Evolutionary conservation across 371 early-diverging fungal species (phyloP), one percentile per base, ranked within the genome.

Genomic region (Mortierella sp.): DNA sequence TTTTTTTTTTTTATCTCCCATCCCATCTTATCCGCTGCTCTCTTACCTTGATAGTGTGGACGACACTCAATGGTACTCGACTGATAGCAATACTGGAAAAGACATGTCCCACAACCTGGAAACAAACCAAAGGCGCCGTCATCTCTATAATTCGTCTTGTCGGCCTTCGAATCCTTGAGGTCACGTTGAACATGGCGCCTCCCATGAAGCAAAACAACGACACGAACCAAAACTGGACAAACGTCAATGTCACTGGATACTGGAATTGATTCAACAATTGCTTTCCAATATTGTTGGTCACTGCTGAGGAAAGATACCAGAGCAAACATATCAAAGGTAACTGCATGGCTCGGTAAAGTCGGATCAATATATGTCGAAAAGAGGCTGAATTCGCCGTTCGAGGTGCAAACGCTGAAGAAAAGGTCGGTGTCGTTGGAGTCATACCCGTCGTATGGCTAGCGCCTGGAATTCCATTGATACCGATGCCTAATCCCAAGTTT

Each of bases 1-100:
- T 37, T 37, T 37, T 3, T 37, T 37, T 11, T 23, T 3, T 5
- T 52, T 52, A 7, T 19, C 25, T 18, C 21, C 44, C 29, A 12
- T 53, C 9, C 1, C 23, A n/a, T n/a, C 37, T 37, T 9, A 37
- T 37, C 37, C 9, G 37, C 37, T 37, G 9, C 37, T 37, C 3
- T 37, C 16, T 80, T 84, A 94, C 94, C 90, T 96, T 96, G 72
- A 96, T 91, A 18, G 97, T 96, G 70, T 97, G 96, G 1, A 95
- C 93, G 65, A 95, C 87, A 62, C 91, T 91, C 15, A 97, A 91
- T 7, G 96, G 91, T 18, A 94, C 92, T 29, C 87, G 79, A 64
- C 91, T 86, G 51, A 95, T 89, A 18, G 96, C 95, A 48, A 92
- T 80, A 60, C 90, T 88, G 0, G 91, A 90, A 68, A 95, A 90